Conservation (phyloP, 768 basidiomycete genomes). For the Podaxis sp. region DNA sequence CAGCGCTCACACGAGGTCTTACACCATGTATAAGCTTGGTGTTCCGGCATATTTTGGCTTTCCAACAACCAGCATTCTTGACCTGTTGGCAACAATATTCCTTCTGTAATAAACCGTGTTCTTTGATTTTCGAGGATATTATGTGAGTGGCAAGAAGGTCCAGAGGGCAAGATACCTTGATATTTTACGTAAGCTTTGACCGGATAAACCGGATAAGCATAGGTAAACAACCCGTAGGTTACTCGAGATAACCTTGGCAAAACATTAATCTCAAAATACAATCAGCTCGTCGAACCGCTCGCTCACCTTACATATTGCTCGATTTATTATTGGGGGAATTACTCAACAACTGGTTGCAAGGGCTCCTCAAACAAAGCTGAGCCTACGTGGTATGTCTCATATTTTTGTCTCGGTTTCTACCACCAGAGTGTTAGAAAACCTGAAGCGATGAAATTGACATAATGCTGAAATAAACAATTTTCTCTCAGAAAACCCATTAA, state of each 20-base stretch:
- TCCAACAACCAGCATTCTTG: too few relatives aligned
- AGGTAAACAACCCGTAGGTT: constrained; percentile 13
- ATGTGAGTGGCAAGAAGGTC: neutral
- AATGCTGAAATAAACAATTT: constrained; percentile 16
- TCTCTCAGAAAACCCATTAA: constrained; percentile 11
- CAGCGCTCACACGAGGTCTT: too few relatives aligned
- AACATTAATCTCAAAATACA: constrained; percentile 7
- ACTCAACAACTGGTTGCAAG: neutral
- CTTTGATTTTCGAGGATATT: neutral
- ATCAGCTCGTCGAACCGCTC: neutral
- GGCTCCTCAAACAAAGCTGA: neutral
- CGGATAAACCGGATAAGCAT: constrained; percentile 11
- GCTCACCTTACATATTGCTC: neutral
- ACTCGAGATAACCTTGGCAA: constrained; percentile 10
- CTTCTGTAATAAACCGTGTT: neutral
- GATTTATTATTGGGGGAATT: neutral
- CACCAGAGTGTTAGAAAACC: neutral
- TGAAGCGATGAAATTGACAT: neutral
- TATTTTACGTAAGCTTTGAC: constrained; percentile 1
- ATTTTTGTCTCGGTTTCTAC: constrained; percentile 10
- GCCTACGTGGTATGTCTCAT: constrained; percentile 4
- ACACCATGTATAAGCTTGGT: too few relatives aligned
- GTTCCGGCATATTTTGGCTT: too few relatives aligned
- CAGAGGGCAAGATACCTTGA: neutral
- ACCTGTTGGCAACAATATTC: neutral